Evolutionary conservation across 2,329 filamentous ascomycete genomes (phyloP).

Genomic region (Phyllosticta paracitricarpa): DNA sequence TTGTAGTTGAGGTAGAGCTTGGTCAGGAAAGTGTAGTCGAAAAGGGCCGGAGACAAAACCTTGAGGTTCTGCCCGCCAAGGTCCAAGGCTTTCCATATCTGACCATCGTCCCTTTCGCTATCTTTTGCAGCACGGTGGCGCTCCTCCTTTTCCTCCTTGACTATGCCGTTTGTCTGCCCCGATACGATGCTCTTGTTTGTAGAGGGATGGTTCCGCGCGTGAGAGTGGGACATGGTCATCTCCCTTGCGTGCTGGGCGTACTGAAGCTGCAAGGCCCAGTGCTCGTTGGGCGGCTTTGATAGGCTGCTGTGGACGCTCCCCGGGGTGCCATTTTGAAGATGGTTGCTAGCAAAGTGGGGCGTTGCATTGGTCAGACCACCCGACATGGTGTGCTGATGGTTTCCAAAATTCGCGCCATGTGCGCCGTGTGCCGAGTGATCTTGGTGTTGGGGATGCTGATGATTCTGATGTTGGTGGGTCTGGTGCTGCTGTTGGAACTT

Average conservation of each 20-base stretch:
- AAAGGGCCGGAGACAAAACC: conserved; percentile 68
- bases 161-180: conserved; percentile 39
- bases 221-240: conserved; percentile 62
- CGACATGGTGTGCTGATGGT: conserved; percentile 53
- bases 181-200: conserved; percentile 58
- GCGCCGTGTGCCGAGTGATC: conserved; percentile 46
- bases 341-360: conserved; percentile 49
- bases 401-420: conserved; percentile 36
- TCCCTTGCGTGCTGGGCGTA: conserved; percentile 64
- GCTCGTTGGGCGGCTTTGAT: conserved; percentile 51
- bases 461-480: conserved; percentile 36
- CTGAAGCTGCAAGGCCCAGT: conserved; percentile 83
- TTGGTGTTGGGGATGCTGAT: conserved; percentile 52
- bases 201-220: conserved; percentile 59
- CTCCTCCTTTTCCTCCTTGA: conserved; percentile 45
- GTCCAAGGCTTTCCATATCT: conserved; percentile 89
- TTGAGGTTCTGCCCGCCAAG: conserved; percentile 92
- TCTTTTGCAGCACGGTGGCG: conserved; percentile 58
- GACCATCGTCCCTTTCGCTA: conserved; percentile 36
- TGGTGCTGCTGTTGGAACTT: conserved; percentile 59
- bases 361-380: conserved; percentile 54
- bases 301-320: conserved; percentile 45
- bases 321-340: conserved; percentile 51
- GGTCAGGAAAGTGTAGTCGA: conserved; percentile 77
- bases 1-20: conserved; percentile 93